Conservation (phyloP, 2,329 filamentous ascomycete genomes). For the Fusarium piperis region DNA sequence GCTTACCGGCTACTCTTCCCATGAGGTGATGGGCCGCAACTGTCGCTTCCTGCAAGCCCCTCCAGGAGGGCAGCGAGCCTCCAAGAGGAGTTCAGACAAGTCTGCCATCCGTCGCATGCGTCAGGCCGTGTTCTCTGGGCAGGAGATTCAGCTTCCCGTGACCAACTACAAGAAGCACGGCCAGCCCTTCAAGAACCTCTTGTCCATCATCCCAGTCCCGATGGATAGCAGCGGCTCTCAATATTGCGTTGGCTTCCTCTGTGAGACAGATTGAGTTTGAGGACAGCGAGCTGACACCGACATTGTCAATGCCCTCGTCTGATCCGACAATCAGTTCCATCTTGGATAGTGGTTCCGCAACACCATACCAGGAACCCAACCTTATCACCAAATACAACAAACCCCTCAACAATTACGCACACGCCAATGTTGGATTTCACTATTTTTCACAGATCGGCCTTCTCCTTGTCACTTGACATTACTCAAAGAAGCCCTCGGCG, state of each 20-base stretch:
- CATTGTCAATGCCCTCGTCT: background rate
- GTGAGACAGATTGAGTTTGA: conserved; percentile 63
- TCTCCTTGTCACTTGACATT: background rate
- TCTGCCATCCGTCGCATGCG: conserved; percentile 67
- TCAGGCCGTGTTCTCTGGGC: conserved; percentile 54
- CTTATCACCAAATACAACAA: background rate
- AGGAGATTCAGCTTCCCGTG: conserved; percentile 63
- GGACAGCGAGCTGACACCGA: background rate
- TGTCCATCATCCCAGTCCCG: conserved; percentile 85
- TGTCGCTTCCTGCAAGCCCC: conserved; percentile 87
- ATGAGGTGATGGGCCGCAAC: conserved; percentile 81
- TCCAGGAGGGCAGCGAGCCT: conserved; percentile 56
- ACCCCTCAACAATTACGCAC: background rate
- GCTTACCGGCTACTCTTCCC: conserved; percentile 79
- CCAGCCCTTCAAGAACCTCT: conserved; percentile 79
- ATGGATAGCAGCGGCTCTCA: conserved; percentile 72
- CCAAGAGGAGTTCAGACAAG: conserved; percentile 45
- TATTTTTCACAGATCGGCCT: background rate
- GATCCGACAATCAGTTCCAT: background rate
- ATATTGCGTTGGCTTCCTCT: conserved; percentile 85
- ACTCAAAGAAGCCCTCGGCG: background rate
- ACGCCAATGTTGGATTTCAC: background rate
- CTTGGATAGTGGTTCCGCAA: background rate
- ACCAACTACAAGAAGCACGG: conserved; percentile 87
- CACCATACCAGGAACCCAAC: background rate